A percentile compares a stretch with the other conserved stretches of the same genome.
Conservation (phyloP, 2,329 filamentous ascomycete genomes). For the Fusarium sp. region DNA sequence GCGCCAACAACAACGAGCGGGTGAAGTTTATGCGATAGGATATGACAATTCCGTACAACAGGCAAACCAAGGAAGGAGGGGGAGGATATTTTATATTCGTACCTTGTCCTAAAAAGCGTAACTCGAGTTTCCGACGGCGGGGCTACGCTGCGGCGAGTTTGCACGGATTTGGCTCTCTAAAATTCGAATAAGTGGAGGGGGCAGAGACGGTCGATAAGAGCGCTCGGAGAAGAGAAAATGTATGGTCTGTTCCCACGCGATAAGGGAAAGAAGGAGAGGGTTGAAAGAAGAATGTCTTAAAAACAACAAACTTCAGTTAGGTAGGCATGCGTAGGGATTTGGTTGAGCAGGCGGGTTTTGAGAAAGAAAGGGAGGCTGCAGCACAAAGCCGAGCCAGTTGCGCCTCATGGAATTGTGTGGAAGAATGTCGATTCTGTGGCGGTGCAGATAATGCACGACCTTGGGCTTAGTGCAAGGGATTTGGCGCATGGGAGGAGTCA, state of each 20-base stretch:
- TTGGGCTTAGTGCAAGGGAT: conserved; percentile 23
- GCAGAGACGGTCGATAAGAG: conserved; percentile 7
- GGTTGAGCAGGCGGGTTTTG: conserved; percentile 46
- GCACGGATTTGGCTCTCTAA: conserved; percentile 40
- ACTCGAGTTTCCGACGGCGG: conserved; percentile 46
- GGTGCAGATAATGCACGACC: conserved; percentile 53
- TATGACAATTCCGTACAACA: not conserved
- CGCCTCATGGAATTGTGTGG: conserved; percentile 59
- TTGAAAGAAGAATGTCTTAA: conserved; percentile 32
- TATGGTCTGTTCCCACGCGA: conserved; percentile 22
- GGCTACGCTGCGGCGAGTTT: conserved; percentile 45
- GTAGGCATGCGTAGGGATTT: conserved; percentile 37
- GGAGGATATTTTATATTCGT: conserved; percentile 26
- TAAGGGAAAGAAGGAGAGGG: conserved; percentile 10
- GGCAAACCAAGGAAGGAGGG: not conserved
- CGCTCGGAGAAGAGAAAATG: conserved; percentile 14
- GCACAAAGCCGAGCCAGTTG: conserved; percentile 47
- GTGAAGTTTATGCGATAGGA: not conserved
- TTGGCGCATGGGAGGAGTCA: conserved; percentile 14
- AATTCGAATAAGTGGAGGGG: conserved; percentile 44
- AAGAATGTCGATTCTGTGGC: conserved; percentile 58
- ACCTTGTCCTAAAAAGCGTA: conserved; percentile 46
- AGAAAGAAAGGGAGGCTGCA: conserved; percentile 51
- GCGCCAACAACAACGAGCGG: not conserved
- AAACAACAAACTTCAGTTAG: conserved; percentile 33